Base-by-base conservation (phyloP, 2,329 filamentous ascomycete species). In the Orbilia quercus region DNA sequence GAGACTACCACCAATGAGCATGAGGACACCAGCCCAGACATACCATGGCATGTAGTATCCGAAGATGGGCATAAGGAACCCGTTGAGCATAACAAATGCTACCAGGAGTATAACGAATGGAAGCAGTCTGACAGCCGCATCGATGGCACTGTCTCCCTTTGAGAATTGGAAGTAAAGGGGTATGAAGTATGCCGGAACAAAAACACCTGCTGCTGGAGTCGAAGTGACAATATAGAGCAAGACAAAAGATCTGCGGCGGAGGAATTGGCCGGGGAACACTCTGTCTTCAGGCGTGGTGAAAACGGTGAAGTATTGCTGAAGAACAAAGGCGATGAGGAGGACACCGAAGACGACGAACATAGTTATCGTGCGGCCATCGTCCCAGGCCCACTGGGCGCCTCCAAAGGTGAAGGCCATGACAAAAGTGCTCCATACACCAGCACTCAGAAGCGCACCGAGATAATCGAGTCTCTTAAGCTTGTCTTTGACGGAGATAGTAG, bases 81-180 rank as follows among this genome's bases (percentile, higher is more conserved):
- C 83, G 28, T 80, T 81, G 7, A 80, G 22, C 57, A 83, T 77
- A 18, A 80, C 78, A 40, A 77, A 76, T 40, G 80, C 71, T 11
- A 81, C 79, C 1, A 82, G 60, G 0, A 82, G 38, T 23, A 81
- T 67, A 45, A 84, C 77, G 25, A 82, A 80, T 0, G 83, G 84
- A 1, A 84, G 76, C 0, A 84, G 77, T 7, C 80, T 79, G 0
- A 82, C 80, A 0, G 80, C 82, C 7, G 82, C 80, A 12, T 81
- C 69, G 1, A 84, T 75, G 0, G 82, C 79, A 0, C 75, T 78
- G 44, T 84, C 83, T 3, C 82, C 82, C 1, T 79, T 80, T 0
- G 81, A 81, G 76, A 86, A 87, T 66, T 85, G 83, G 77, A 86
- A 86, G 79, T 82, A 86, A 0, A 87, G 79, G 0, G 85, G 85